These are phyloP conservation scores for Zasmidium cellare DNA, from an alignment of 2,329 filamentous ascomycete genomes.

Conservation along the genomic window DNA sequence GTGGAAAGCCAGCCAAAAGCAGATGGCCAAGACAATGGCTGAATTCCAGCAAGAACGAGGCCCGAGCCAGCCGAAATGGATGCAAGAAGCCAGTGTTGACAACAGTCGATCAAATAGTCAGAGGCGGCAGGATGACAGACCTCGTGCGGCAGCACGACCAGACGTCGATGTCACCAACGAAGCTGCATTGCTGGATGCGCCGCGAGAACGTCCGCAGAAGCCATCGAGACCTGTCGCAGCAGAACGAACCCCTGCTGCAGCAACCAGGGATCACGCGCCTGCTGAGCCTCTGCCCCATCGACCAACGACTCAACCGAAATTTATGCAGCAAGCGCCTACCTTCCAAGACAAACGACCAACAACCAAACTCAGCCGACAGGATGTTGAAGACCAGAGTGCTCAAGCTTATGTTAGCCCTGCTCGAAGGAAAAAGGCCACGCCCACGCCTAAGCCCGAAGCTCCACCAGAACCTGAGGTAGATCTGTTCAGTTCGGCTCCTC, in stretches of 20 bases:
- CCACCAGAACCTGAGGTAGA: conserved; percentile 34
- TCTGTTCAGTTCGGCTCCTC: conserved; percentile 33
- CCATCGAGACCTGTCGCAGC: conserved; percentile 29
- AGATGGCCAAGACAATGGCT: conserved; percentile 85
- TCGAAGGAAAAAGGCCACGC: conserved; percentile 69
- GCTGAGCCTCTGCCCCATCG: conserved; percentile 38
- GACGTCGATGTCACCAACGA: conserved; percentile 47
- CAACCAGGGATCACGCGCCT: conserved; percentile 26
- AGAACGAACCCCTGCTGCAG: conserved; percentile 21
- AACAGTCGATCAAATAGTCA: conserved; percentile 28
- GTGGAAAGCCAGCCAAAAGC: conserved; percentile 94
- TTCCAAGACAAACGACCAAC: conserved; percentile 41
- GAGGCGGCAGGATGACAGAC: conserved; percentile 27
- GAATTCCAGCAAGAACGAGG: conserved; percentile 79
- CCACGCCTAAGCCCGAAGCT: conserved; percentile 43
- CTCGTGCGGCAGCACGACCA: conserved; percentile 25
- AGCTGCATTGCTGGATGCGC: conserved; percentile 73
- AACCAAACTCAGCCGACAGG: conserved; percentile 68
- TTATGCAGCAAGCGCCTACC: conserved; percentile 40
- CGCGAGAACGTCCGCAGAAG: conserved; percentile 57
- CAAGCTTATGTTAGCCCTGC: conserved; percentile 87
- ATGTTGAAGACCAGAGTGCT: conserved; percentile 75
- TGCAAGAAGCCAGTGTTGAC: conserved; percentile 65
- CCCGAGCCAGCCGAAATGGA: conserved; percentile 87
- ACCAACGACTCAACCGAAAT: conserved; percentile 41